A percentile compares a stretch with the other conserved stretches of the same genome.
Evolutionary conservation across 208 protist genomes (phyloP).

Genomic region (Leishmania tropica): DNA sequence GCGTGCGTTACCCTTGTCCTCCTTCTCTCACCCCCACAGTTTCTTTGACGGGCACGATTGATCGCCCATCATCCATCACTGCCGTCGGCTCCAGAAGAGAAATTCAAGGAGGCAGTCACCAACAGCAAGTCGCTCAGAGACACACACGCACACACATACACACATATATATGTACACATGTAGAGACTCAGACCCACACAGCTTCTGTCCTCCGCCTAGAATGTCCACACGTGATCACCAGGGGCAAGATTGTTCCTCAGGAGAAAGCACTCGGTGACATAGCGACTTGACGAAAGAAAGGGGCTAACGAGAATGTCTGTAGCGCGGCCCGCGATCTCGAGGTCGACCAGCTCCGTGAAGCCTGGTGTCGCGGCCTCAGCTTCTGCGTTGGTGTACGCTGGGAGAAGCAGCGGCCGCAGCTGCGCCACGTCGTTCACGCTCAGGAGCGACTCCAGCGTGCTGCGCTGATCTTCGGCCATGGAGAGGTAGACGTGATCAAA

Average conservation of each 20-base stretch:
- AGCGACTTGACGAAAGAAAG: slow-evolving; percentile 40
- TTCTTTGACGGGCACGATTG: background rate
- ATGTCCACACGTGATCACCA: slow-evolving; percentile 35
- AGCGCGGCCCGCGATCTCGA: slow-evolving; percentile 44
- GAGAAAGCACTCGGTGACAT: slow-evolving; percentile 54
- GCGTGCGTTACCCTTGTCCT: background rate
- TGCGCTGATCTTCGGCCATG: slow-evolving; percentile 20
- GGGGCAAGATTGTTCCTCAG: slow-evolving; percentile 40
- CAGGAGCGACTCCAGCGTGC: slow-evolving; percentile 34
- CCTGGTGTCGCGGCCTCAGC: slow-evolving; percentile 16
- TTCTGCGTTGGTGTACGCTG: slow-evolving; percentile 4
- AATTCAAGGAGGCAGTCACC: background rate
- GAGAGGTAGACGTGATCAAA: slow-evolving; percentile 49
- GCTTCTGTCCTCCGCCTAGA: slow-evolving; percentile 24
- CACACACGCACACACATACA: background rate
- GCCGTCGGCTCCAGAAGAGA: background rate
- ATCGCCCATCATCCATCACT: background rate
- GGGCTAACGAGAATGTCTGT: slow-evolving; percentile 43
- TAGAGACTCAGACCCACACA: background rate
- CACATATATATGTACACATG: background rate
- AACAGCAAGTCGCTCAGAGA: background rate
- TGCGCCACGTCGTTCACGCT: slow-evolving; percentile 17
- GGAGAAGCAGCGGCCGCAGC: slow-evolving; percentile 21
- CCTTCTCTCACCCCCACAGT: background rate
- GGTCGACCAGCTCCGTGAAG: slow-evolving; percentile 41